Evolutionary conservation across 2,329 filamentous ascomycete species (phyloP), one percentile per base, ranked within the genome.

Genomic region (Hymenoscyphus albidus): DNA sequence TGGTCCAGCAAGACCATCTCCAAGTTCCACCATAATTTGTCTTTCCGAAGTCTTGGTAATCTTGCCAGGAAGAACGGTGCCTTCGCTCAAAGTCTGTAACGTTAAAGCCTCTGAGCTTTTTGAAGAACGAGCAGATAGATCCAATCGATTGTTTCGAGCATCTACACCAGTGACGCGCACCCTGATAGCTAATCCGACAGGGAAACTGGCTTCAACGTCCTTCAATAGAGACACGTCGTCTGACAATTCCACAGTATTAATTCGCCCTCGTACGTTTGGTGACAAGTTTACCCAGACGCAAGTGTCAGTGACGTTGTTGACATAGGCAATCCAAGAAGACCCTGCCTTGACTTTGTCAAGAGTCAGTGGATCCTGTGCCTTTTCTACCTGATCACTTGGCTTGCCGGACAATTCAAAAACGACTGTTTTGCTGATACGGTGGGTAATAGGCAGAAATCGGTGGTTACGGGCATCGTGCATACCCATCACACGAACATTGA

Each of bases 201-300:
- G 94, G 77, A 96, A 98, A 77, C 92, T 91, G 68, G 85, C 83
- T 58, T 87, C 83, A 2, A 97, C 79, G 71, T 97, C 86, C 39
- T 88, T 85, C 42, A 97, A 80, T 62, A 91, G 83, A 7, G 92
- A 90, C 58, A 96, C 80, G 75, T 98, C 93, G 72, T 97, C 91
- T 0, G 92, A 93, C 9, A 95, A 86, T 73, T 98, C 93, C 76
- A 95, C 87, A 67, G 90, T 84, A 62, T 87, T 87, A 63, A 99
- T 86, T 60, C 93, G 87, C 63, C 95, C 95, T 65, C 93, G 88
- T 16, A 99, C 88, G 61, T 89, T 92, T 6, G 95, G 93, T 1
- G 93, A 92, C 27, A 99, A 79, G 73, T 93, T 97, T 57, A 96
- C 89, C 94, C 95, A 98, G 27, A 97, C 82, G 73, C 85, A 91